Conservation (phyloP, 108 stramenopile species). For the Skeletonema grethae region DNA sequence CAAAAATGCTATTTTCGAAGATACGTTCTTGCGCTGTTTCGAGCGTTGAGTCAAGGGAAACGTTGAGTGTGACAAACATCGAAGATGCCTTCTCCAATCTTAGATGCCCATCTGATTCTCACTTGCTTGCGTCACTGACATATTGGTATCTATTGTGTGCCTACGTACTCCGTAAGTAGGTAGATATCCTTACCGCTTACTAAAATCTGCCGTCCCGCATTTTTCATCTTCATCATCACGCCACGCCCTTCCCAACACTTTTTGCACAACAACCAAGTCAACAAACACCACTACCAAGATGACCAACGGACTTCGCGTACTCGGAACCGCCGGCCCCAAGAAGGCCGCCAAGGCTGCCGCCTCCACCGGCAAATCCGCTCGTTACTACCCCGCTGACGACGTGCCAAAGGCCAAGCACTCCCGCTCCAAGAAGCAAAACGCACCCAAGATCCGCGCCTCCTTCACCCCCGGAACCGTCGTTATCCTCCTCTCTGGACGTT, state of each 20-base stretch:
- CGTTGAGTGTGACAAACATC: too few relatives aligned
- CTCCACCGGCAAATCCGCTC: slow-evolving; percentile 50
- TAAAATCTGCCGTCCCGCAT: not conserved
- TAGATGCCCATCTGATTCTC: too few relatives aligned
- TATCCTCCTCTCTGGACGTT: slow-evolving; percentile 98
- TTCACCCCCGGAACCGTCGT: slow-evolving; percentile 98
- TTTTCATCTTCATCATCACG: not conserved
- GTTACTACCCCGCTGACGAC: slow-evolving; percentile 97
- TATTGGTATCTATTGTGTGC: too few relatives aligned
- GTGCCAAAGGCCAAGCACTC: slow-evolving; percentile 65
- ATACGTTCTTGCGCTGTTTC: too few relatives aligned
- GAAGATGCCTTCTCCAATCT: too few relatives aligned
- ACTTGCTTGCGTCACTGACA: too few relatives aligned
- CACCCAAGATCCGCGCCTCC: slow-evolving; percentile 92
- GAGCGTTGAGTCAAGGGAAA: too few relatives aligned
- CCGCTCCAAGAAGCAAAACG: slow-evolving; percentile 76
- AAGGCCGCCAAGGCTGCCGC: slow-evolving; percentile 57
- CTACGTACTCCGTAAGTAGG: too few relatives aligned
- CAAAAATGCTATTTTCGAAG: too few relatives aligned
- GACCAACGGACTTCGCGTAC: slow-evolving; percentile 33
- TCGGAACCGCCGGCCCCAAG: slow-evolving; percentile 57
- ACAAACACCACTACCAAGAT: slow-evolving; percentile 8
- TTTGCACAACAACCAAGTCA: not conserved
- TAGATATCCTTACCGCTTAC: slow-evolving; percentile 1
- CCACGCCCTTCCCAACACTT: not conserved